Evolutionary conservation across 495 filamentous ascomycete species (phyloP), one percentile per base, ranked within the genome.

Genomic region (Penicillium waksmanii): DNA sequence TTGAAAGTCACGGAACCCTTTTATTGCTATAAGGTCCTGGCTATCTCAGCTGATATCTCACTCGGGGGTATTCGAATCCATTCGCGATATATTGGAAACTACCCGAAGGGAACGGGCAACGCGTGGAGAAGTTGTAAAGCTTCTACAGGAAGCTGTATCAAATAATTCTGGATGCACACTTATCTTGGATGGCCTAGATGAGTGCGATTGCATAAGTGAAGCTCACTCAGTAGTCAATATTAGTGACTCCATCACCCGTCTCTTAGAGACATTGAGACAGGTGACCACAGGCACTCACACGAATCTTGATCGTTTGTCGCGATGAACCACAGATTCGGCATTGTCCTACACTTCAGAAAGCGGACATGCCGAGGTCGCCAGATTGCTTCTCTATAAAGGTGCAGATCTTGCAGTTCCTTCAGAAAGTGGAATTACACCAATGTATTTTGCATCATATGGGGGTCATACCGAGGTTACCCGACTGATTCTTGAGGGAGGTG

Each of bases 281-380:
- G 23, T 10, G 2, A 25, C 51, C 11, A 11, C 9, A 9, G 48
- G 35, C 11, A 58, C 56, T 2, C 6, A 46, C 56, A 12, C 56
- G 56, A 13, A 5, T 58, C 21, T 5, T 58, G 19, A 46, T 58
- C 27, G 48, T 58, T 7, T 53, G 48, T 15, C 47, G 56, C 9
- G 56, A 58, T 46, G 56, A 58, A 23, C 35, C 48, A 7, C 48
- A 58, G 27, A 58, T 58, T 11, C 47, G 56, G 17, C 23, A 23
- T 23, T 23, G 1, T 23, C 23, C 8, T 7, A 7, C 6, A 5
- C 27, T 5, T 2, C 27, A 7, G 27, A 31, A 31, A 31, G 8
- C 8, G 27, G 27, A 6, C 27, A 31, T 31, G 0, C 27, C 8
- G 27, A 31, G 8, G 27, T 31, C 3, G 8, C 8, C 8, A 31